Base-by-base conservation (phyloP, 2,329 filamentous ascomycete species). In the Arthrobotrys pseudoclavata region DNA sequence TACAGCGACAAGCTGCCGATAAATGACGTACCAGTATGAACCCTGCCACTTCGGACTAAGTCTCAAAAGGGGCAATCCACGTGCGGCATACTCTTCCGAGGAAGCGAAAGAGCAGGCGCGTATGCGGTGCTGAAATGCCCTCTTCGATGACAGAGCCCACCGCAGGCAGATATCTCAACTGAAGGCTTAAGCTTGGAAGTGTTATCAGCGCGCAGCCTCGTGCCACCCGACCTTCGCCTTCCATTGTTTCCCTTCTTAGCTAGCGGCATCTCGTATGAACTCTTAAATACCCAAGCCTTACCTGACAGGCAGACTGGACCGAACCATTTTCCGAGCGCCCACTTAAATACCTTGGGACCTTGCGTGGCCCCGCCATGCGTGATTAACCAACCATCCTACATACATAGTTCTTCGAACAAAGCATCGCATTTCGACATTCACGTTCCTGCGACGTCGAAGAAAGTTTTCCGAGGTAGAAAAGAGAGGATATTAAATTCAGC, bases 51-150 rank as follows among this genome's bases (percentile, higher is more conserved):
- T n/a, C 24, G 20, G 53, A 6, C 10, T 45, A 10, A 37, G 13
- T 7, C 37, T 15, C 18, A 70, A 70, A 62, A 18, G 40, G 52
- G 24, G 61, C 12, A 10, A 66, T 62, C 50, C 69, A 72, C 69
- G 69, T 72, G 69, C 61, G 69, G 69, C 34, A 72, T 26, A 72
- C 37, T 40, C 26, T 60, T 66, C 69, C 69, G 69, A 67, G 12
- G 57, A 70, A 71, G 68, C 68, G 68, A 71, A 71, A 24, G 22
- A 48, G 26, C 53, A 45, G 13, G 55, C 45, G 34, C 34, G 22
- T 47, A 61, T 69, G 37, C 37, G 18, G 15, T 69, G 50, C 31
- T 69, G 34, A 24, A 57, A 13, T 42, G 55, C 53, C n/a, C 40
- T 40, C 53, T 10, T 47, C 55, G 48, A 72, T 57, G 61, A 61